Percentiles rank a stretch among this genome's conserved stretches.
phyloP scores from a whole-genome alignment of 768 basidiomycete species.

The Dioszegia hungarica region DNA sequence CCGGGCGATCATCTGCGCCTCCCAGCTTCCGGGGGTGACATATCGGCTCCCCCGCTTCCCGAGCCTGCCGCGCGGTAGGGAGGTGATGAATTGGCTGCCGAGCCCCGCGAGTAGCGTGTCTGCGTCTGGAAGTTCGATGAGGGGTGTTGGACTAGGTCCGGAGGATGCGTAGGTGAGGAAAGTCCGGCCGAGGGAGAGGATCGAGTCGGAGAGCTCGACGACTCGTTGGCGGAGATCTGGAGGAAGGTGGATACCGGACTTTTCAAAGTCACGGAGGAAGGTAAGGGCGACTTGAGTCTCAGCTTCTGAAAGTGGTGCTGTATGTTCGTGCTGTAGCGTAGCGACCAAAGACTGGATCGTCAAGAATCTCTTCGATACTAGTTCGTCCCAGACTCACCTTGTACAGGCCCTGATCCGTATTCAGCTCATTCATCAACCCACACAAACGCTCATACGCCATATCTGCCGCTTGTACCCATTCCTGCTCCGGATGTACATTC shows the following conservation, averaged over 20 bases:
- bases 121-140: constrained; percentile 45
- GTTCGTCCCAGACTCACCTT: constrained; percentile 58
- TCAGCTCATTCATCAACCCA: constrained; percentile 95
- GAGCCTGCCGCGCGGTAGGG: constrained; percentile 26
- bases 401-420: constrained; percentile 86
- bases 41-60: constrained; percentile 45
- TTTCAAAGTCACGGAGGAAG: constrained; percentile 95
- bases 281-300: constrained; percentile 64
- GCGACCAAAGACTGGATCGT: constrained; percentile 22
- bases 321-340: constrained; percentile 32
- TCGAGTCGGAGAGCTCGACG: constrained; percentile 82
- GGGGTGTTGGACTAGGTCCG: constrained; percentile 22
- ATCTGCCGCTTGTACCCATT: constrained; percentile 80
- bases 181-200: constrained; percentile 76
- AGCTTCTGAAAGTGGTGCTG: constrained; percentile 29
- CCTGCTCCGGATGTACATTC: constrained; percentile 81
- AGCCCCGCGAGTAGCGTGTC: constrained; percentile 40
- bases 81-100: constrained; percentile 43
- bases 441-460: constrained; percentile 84
- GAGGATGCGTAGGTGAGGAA: constrained; percentile 56
- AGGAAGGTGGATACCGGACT: constrained; percentile 88
- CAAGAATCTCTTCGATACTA: neutral
- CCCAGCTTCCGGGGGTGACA: constrained; percentile 78
- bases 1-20: constrained; percentile 89
- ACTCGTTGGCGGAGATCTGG: constrained; percentile 71